Evolutionary conservation across 2,329 filamentous ascomycete genomes (phyloP).

Genomic region (Xylariales sp.): DNA sequence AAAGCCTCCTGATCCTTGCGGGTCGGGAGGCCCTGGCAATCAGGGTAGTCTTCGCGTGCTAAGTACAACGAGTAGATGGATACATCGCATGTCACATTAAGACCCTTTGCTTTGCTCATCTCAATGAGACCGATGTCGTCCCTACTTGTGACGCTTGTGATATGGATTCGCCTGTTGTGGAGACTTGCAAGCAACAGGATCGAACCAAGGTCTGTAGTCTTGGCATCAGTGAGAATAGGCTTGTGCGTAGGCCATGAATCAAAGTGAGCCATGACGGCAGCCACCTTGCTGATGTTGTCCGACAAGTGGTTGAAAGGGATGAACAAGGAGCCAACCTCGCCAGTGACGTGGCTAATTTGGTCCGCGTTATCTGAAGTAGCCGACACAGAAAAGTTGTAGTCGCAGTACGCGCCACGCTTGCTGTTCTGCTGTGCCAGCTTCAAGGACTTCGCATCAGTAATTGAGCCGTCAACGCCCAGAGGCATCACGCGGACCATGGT

Average conservation of each 20-base stretch:
- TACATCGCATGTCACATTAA: conserved; percentile 78
- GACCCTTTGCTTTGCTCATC: conserved; percentile 74
- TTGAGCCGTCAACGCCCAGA: conserved; percentile 65
- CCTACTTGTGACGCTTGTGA: conserved; percentile 75
- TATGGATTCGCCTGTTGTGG: conserved; percentile 73
- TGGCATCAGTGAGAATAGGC: conserved; percentile 77
- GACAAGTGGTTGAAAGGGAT: conserved; percentile 79
- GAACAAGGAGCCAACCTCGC: conserved; percentile 75
- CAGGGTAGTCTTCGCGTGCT: conserved; percentile 65
- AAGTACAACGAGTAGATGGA: conserved; percentile 77
- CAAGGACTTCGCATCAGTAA: conserved; percentile 68
- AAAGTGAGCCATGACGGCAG: conserved; percentile 74
- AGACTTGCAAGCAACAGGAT: conserved; percentile 74
- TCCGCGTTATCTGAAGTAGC: conserved; percentile 70
- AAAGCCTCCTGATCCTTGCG: conserved; percentile 65
- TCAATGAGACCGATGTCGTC: conserved; percentile 76
- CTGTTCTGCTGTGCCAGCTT: conserved; percentile 69
- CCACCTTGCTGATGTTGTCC: conserved; percentile 80
- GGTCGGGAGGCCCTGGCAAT: conserved; percentile 63
- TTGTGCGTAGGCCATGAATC: conserved; percentile 73
- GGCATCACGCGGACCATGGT: conserved; percentile 79
- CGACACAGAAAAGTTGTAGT: conserved; percentile 76
- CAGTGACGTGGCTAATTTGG: conserved; percentile 67
- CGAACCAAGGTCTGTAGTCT: conserved; percentile 75
- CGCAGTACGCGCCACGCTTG: conserved; percentile 64